Conservation (phyloP, 176 grass and related monocot genomes). For the Coix lacrymajobi region DNA sequence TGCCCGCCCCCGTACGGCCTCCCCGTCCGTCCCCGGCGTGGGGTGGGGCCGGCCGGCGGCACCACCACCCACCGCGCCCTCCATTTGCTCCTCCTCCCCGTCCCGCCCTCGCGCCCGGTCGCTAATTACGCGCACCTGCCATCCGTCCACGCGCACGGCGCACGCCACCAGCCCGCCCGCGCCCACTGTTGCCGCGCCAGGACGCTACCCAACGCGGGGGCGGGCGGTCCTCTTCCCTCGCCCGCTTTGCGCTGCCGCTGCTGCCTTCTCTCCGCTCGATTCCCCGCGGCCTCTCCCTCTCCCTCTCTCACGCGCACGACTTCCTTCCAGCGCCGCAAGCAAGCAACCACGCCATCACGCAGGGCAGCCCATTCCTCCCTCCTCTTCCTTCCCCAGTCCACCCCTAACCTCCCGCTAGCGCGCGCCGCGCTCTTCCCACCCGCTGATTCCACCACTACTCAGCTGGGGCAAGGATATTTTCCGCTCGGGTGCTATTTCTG, state of each 20-base stretch:
- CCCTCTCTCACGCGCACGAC: neutral
- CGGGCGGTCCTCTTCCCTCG: neutral
- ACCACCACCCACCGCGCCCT: neutral
- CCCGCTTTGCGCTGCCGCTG: neutral
- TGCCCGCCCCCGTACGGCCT: neutral
- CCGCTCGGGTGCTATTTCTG: neutral
- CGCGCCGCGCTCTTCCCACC: constrained; percentile 2
- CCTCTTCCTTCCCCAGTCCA: neutral
- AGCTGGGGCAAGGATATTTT: neutral
- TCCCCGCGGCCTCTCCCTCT: neutral
- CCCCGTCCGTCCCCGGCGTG: neutral
- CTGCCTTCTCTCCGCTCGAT: neutral
- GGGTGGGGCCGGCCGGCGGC: constrained; percentile 15
- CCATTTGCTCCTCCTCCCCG: neutral
- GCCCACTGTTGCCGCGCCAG: neutral
- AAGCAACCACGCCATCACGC: neutral
- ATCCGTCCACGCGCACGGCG: neutral
- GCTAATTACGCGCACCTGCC: constrained; percentile 49
- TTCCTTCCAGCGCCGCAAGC: constrained; percentile 17
- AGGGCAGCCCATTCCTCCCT: neutral
- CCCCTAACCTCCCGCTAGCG: neutral
- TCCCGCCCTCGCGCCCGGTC: neutral
- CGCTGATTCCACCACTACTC: neutral
- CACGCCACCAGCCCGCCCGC: neutral
- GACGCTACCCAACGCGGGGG: neutral